Base-by-base conservation (phyloP, 495 filamentous ascomycete species). In the Aspergillus haitiensis region DNA sequence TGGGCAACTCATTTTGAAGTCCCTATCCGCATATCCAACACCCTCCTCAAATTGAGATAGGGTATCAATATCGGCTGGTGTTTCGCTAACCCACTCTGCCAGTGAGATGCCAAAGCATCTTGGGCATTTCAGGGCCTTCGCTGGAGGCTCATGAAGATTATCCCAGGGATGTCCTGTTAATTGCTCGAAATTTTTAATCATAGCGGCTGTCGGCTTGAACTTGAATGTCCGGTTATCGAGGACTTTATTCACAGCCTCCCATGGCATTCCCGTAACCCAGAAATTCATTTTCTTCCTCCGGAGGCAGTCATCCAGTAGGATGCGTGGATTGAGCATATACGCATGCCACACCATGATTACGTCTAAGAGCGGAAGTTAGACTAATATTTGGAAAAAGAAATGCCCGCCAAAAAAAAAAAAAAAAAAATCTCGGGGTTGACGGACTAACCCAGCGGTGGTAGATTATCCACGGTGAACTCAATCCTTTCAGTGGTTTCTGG, bases 291-390 rank as follows among this genome's bases (percentile, higher is more conserved):
- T 72, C 0, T 82, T 84, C 31, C 79, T 74, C 16, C 89, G 78
- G 51, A 93, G 72, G 62, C 87, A 87, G 67, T 96, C 92, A 64
- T 96, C 91, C 3, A 91, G 81, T 67, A 86, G 96, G 45, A 77
- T 75, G 32, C 88, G 77, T 2, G 92, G 92, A 61, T 93, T 95
- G 4, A 96, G 82, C 85, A 92, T 86, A 63, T 91, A 89, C 1
- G 88, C 77, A 71, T 96, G 92, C 90, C 89, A 94, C 0, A 95
- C 90, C 90, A 96, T 91, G 46, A 96, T 72, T 3, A 96, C 85
- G 68, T 96, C 91, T 86, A 65, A 50, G 12, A 42, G 12, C 31
- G 21, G 48, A 1, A n/a, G n/a, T n/a, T n/a, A n/a, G n/a, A n/a
- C n/a, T n/a, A n/a, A n/a, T n/a, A n/a, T n/a, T n/a, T n/a, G n/a